These are phyloP conservation scores for Picochlorum costavermella DNA, from an alignment of 139 green algal genomes.

Conservation along the genomic window DNA sequence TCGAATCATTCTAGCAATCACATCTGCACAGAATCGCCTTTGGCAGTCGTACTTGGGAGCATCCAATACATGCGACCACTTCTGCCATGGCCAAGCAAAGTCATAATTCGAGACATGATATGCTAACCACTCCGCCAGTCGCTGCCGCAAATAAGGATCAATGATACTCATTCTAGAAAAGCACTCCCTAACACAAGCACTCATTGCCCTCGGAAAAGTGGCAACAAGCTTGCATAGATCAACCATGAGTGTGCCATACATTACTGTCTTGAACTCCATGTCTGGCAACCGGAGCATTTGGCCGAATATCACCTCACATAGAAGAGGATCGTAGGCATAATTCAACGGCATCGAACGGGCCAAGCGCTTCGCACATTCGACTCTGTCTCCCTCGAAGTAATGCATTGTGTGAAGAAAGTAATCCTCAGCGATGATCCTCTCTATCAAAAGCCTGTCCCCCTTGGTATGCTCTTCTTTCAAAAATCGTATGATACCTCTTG, in stretches of 20 bases:
- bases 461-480: slow-evolving; percentile 55
- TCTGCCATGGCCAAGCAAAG: slow-evolving; percentile 85
- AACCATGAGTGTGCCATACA: slow-evolving; percentile 76
- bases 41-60: slow-evolving; percentile 55
- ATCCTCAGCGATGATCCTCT: slow-evolving; percentile 71
- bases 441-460: slow-evolving; percentile 36
- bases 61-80: slow-evolving; percentile 58
- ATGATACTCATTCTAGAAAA: slow-evolving; percentile 51
- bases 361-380: slow-evolving; percentile 54
- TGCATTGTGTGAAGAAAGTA: slow-evolving; percentile 68
- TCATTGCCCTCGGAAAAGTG: slow-evolving; percentile 48
- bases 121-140: slow-evolving; percentile 74
- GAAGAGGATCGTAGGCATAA: slow-evolving; percentile 49
- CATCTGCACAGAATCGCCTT: slow-evolving; percentile 48
- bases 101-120: slow-evolving; percentile 84
- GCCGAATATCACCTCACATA: slow-evolving; percentile 75
- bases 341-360: slow-evolving; percentile 46
- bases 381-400: slow-evolving; percentile 54
- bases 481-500: slow-evolving; percentile 58
- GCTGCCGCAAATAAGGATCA: slow-evolving; percentile 59
- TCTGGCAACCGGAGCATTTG: slow-evolving; percentile 73
- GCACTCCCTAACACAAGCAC: slow-evolving; percentile 56
- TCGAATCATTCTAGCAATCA: slow-evolving; percentile 56
- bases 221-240: slow-evolving; percentile 65
- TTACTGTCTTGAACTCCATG: slow-evolving; percentile 56